Percentiles rank a stretch among this genome's conserved stretches.
phyloP scores from a whole-genome alignment of 768 basidiomycete species.

The Serpula lacrymans region DNA sequence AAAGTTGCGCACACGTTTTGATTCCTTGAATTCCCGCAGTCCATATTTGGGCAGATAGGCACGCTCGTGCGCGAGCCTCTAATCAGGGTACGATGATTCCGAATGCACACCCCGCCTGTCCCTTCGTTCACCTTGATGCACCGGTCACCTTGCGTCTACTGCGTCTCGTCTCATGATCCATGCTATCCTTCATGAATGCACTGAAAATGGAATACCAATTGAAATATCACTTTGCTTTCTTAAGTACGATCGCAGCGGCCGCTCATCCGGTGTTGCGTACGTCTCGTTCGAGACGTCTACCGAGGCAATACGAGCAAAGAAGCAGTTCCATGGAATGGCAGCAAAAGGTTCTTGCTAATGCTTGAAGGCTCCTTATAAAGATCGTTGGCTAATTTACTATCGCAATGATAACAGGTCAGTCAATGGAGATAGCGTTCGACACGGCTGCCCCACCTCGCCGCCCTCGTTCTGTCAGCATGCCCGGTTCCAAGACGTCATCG shows the following conservation, averaged over 20 bases:
- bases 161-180: slow-evolving; percentile 25
- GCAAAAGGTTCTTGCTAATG: slow-evolving; percentile 66
- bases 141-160: slow-evolving; percentile 26
- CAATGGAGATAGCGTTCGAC: slow-evolving; percentile 70
- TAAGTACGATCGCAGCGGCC: slow-evolving; percentile 95
- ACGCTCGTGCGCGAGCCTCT: slow-evolving; percentile 89
- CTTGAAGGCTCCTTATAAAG: too few relatives aligned
- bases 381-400: too few relatives aligned
- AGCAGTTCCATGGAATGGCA: slow-evolving; percentile 80
- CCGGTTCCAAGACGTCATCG: slow-evolving; percentile 45
- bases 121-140: too few relatives aligned
- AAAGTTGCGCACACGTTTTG: background rate
- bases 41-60: slow-evolving; percentile 90
- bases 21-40: slow-evolving; percentile 37
- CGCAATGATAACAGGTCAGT: slow-evolving; percentile 66
- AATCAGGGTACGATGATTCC: slow-evolving; percentile 85
- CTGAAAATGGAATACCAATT: slow-evolving; percentile 54
- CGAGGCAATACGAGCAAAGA: slow-evolving; percentile 82
- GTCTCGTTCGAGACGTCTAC: slow-evolving; percentile 74
- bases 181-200: slow-evolving; percentile 19
- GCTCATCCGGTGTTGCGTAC: slow-evolving; percentile 80
- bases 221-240: slow-evolving; percentile 45
- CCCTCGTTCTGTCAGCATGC: slow-evolving; percentile 45
- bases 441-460: slow-evolving; percentile 39
- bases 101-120: slow-evolving; percentile 33